These are phyloP conservation scores for Penicillium hordei DNA, from an alignment of 2,329 filamentous ascomycete genomes.

Conservation along the genomic window DNA sequence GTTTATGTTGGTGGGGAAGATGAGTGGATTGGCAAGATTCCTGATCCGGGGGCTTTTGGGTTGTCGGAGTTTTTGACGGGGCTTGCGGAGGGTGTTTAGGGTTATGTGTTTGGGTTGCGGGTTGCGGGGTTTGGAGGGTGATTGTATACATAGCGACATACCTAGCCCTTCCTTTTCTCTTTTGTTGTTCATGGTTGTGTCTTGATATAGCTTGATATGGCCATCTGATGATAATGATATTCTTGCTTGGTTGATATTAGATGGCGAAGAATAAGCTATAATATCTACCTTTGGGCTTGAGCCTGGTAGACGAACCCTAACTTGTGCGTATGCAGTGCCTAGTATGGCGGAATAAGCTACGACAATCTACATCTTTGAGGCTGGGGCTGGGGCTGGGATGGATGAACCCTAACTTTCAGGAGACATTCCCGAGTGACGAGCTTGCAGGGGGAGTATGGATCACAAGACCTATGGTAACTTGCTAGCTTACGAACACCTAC, in stretches of 20 bases:
- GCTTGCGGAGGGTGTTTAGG: slow-evolving; percentile 57
- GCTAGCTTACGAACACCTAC: background rate
- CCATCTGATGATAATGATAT: background rate
- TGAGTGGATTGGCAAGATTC: slow-evolving; percentile 68
- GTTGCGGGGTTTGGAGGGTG: background rate
- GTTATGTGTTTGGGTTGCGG: no score
- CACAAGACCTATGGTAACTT: background rate
- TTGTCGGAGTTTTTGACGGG: slow-evolving; percentile 81
- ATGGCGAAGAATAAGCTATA: no score
- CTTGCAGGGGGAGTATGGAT: background rate
- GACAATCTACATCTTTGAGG: background rate
- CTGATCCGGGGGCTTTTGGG: slow-evolving; percentile 74
- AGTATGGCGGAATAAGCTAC: no score
- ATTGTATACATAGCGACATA: background rate
- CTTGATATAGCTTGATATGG: background rate
- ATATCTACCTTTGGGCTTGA: no score
- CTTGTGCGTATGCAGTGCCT: no score
- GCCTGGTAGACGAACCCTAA: no score
- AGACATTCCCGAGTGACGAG: background rate
- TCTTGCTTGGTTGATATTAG: background rate
- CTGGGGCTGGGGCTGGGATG: background rate
- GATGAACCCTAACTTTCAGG: background rate
- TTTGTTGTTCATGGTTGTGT: background rate
- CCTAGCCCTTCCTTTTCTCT: background rate
- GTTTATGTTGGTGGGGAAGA: slow-evolving; percentile 73